phyloP scores from a whole-genome alignment of 345 rosid species.

The Citrus reticulata region DNA sequence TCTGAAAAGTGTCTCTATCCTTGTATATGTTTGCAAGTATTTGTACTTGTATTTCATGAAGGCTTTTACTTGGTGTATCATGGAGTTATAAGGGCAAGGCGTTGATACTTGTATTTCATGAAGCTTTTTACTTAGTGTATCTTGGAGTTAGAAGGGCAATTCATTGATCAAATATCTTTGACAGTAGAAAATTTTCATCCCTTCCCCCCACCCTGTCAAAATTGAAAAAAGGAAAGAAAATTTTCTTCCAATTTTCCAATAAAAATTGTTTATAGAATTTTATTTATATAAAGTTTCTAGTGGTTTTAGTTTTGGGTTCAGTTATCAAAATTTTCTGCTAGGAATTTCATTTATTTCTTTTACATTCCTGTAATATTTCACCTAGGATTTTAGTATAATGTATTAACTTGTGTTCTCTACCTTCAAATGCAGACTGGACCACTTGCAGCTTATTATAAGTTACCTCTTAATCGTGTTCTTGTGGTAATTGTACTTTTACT shows the following conservation, averaged over 20 bases:
- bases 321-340: not conserved
- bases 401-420: slow-evolving; percentile 5
- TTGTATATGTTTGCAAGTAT: not conserved
- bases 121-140: not conserved
- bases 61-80: not conserved
- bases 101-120: not conserved
- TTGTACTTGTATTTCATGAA: not conserved
- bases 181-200: not conserved
- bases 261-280: not conserved
- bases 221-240: not conserved
- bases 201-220: not conserved
- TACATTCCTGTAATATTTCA: not conserved
- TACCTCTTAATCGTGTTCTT: slow-evolving; percentile 80
- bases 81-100: no score
- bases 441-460: slow-evolving; percentile 86
- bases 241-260: not conserved
- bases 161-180: not conserved
- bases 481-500: slow-evolving; percentile 52
- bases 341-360: not conserved
- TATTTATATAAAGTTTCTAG: not conserved
- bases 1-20: not conserved
- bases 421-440: slow-evolving; percentile 58
- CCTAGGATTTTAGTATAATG: slow-evolving; percentile 1
- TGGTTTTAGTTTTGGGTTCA: not conserved
- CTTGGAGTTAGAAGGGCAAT: not conserved